phyloP scores from a whole-genome alignment of 2,329 filamentous ascomycete species.

The Xylaria sp. region DNA sequence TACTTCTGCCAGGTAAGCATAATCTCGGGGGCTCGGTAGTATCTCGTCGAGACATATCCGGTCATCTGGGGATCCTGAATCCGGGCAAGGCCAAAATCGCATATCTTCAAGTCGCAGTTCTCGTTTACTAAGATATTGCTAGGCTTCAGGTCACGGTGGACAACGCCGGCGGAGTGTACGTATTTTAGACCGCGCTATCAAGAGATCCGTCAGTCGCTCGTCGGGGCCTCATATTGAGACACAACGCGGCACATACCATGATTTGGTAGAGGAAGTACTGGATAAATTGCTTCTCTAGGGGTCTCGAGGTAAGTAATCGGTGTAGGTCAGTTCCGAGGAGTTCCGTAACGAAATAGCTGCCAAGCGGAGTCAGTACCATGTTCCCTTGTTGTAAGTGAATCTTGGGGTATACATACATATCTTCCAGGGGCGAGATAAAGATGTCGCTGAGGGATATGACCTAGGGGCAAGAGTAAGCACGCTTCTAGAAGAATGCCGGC shows the following conservation, averaged over 20 bases:
- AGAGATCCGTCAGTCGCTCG: slow-evolving; percentile 5
- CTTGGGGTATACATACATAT: slow-evolving; percentile 78
- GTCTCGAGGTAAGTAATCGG: slow-evolving; percentile 89
- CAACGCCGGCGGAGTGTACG: slow-evolving; percentile 96
- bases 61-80: slow-evolving; percentile 99
- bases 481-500: slow-evolving; percentile 8
- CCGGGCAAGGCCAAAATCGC: slow-evolving; percentile 95
- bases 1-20: slow-evolving; percentile 99
- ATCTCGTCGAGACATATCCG: slow-evolving; percentile 96
- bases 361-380: slow-evolving; percentile 19
- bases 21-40: slow-evolving; percentile 98
- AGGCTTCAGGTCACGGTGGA: slow-evolving; percentile 96
- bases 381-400: slow-evolving; percentile 16
- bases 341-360: slow-evolving; percentile 96
- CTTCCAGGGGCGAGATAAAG: slow-evolving; percentile 98
- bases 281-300: slow-evolving; percentile 98
- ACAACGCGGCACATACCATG: slow-evolving; percentile 63
- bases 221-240: background rate
- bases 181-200: slow-evolving; percentile 92
- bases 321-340: slow-evolving; percentile 96
- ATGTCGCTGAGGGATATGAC: slow-evolving; percentile 99
- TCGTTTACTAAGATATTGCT: slow-evolving; percentile 99
- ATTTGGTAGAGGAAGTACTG: slow-evolving; percentile 99
- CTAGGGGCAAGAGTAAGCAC: slow-evolving; percentile 46
- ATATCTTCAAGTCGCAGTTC: slow-evolving; percentile 99